phyloP scores from a whole-genome alignment of 2,329 filamentous ascomycete genomes.

The Microcera coccophila region DNA sequence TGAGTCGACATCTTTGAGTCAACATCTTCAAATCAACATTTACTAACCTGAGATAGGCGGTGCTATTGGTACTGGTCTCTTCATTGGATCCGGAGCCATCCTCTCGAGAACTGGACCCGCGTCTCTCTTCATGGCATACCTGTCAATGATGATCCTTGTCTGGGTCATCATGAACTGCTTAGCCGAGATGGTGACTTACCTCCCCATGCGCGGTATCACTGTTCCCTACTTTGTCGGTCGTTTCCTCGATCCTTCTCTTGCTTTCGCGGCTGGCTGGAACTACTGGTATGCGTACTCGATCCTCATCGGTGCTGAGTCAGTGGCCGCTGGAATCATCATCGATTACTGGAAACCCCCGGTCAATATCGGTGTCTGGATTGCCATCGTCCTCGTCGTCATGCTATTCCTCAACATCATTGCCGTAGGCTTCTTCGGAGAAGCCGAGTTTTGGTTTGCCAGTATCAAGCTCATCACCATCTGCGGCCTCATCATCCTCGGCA shows the following conservation, averaged over 20 bases:
- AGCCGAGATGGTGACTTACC: constrained; percentile 52
- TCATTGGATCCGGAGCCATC: constrained; percentile 57
- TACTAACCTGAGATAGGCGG: constrained; percentile 29
- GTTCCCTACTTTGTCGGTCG: constrained; percentile 54
- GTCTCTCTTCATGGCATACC: constrained; percentile 66
- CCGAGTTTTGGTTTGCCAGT: constrained; percentile 58
- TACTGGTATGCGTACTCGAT: constrained; percentile 60
- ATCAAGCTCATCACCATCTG: constrained; percentile 58
- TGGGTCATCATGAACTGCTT: constrained; percentile 53
- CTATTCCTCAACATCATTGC: constrained; percentile 54
- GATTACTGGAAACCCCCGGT: constrained; percentile 56
- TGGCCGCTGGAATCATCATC: constrained; percentile 53
- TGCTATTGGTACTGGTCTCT: constrained; percentile 62
- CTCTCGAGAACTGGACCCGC: constrained; percentile 56
- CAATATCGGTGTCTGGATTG: constrained; percentile 54
- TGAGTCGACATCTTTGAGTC: no score
- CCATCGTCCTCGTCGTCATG: constrained; percentile 51
- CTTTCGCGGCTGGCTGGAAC: constrained; percentile 54
- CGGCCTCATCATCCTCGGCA: constrained; percentile 49
- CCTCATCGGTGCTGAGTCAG: constrained; percentile 52
- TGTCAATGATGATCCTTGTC: constrained; percentile 52
- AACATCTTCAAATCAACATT: neutral
- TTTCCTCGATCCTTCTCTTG: constrained; percentile 49
- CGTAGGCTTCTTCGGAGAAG: constrained; percentile 55
- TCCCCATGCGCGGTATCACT: constrained; percentile 53